Evolutionary conservation across 345 rosid species (phyloP).

Genomic region (Cardiospermum halicacabum): DNA sequence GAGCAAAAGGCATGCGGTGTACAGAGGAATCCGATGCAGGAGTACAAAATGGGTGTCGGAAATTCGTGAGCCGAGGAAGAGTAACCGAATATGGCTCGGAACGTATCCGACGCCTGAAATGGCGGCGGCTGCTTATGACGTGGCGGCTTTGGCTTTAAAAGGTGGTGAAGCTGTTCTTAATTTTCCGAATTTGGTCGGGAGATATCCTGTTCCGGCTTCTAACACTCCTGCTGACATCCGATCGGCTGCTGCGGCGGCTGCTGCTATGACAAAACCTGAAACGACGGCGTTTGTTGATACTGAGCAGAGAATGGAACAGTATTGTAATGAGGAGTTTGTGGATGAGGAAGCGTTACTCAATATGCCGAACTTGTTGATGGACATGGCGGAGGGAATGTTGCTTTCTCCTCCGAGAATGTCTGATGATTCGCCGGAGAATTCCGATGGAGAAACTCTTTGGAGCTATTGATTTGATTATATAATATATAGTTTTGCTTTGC

Average conservation of each 20-base stretch:
- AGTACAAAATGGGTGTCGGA: conserved; percentile 92
- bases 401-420: conserved; percentile 75
- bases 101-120: conserved; percentile 75
- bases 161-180: conserved; percentile 62
- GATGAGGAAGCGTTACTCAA: conserved; percentile 78
- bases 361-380: conserved; percentile 77
- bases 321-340: conserved; percentile 30
- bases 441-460: conserved; percentile 66
- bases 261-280: conserved; percentile 34
- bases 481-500: conserved; percentile 3
- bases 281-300: background rate
- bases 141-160: conserved; percentile 76
- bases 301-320: background rate
- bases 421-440: conserved; percentile 57
- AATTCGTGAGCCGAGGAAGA: conserved; percentile 85
- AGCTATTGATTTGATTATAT: conserved; percentile 32
- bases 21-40: conserved; percentile 70
- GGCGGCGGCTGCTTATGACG: conserved; percentile 91
- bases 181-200: conserved; percentile 46
- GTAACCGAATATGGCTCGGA: conserved; percentile 89
- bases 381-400: conserved; percentile 95
- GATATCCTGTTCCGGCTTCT: conserved; percentile 62
- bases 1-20: conserved; percentile 43
- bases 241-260: conserved; percentile 59
- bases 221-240: conserved; percentile 57